These are phyloP conservation scores for Sugiyamaella mastotermitis DNA, from an alignment of 805 yeast species.

Conservation along the genomic window DNA sequence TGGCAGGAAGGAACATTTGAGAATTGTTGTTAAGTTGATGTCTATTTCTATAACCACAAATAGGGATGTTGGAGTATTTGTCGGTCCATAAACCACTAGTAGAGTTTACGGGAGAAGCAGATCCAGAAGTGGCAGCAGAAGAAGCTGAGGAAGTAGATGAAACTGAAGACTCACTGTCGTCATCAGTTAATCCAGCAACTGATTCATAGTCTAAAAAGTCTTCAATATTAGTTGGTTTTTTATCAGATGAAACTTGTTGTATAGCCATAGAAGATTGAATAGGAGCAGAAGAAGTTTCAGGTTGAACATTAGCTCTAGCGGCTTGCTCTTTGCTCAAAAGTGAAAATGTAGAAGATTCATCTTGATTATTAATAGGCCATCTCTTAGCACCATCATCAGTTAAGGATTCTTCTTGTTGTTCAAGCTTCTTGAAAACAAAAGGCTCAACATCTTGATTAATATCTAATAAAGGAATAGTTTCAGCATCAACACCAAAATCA, in stretches of 20 bases:
- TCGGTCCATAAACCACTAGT: conserved; percentile 15
- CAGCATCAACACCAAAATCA: conserved; percentile 1
- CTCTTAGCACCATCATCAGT: conserved; percentile 1
- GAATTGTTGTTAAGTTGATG: conserved; percentile 1
- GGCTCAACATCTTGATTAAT: conserved; percentile 2
- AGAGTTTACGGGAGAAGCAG: conserved; percentile 3
- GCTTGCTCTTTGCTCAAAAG: conserved; percentile 10
- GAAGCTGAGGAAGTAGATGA: conserved; percentile 8
- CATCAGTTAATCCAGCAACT: conserved; percentile 16
- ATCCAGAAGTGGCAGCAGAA: not conserved
- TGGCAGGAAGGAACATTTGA: conserved; percentile 2
- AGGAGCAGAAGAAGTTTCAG: conserved; percentile 4
- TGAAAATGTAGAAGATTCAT: conserved; percentile 23
- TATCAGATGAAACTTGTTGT: conserved; percentile 3
- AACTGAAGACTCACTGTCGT: conserved; percentile 10
- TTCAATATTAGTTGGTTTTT: conserved; percentile 11
- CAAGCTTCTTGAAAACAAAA: not conserved
- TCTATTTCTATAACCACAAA: conserved; percentile 22
- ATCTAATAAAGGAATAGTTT: conserved; percentile 8
- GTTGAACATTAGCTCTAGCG: not conserved
- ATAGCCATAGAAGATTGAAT: too few species aligned
- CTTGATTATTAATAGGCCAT: conserved; percentile 24
- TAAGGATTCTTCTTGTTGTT: not conserved
- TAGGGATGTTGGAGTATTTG: conserved; percentile 15
- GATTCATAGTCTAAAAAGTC: conserved; percentile 22